These are phyloP conservation scores for Cryptomeria japonica DNA, from an alignment of 75 land plant species.

Conservation along the genomic window DNA sequence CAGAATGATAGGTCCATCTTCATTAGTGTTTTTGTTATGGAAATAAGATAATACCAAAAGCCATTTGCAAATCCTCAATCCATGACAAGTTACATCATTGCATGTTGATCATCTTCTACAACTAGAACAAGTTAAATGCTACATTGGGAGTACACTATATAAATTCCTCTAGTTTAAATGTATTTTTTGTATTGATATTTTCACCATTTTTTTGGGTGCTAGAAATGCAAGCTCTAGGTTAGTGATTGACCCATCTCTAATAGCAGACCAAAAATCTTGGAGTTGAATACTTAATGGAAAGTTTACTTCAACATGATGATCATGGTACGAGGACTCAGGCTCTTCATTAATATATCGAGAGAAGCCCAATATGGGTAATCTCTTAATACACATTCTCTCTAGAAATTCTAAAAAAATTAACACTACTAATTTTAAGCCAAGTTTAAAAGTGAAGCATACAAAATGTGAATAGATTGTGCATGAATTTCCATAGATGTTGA, in stretches of 20 bases:
- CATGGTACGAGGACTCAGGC: too few relatives aligned
- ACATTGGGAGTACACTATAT: not conserved
- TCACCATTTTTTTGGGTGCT: too few relatives aligned
- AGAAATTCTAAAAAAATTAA: not conserved
- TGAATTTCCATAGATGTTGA: too few relatives aligned
- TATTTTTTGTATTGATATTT: too few relatives aligned
- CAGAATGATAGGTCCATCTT: not conserved
- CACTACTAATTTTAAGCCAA: not conserved
- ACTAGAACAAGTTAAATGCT: not conserved
- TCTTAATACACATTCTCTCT: not conserved
- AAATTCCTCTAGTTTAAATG: too few relatives aligned
- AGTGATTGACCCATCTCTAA: too few relatives aligned
- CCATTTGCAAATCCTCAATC: not conserved
- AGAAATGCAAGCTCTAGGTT: too few relatives aligned
- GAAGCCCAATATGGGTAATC: not conserved
- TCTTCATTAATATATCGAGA: slow-evolving; percentile 5
- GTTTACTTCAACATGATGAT: too few relatives aligned
- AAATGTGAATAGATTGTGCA: not conserved
- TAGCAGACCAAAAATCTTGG: too few relatives aligned
- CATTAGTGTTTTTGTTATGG: not conserved
- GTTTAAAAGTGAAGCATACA: not conserved
- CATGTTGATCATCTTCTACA: not conserved
- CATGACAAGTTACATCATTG: not conserved
- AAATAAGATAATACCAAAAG: not conserved
- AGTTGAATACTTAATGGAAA: too few relatives aligned